phyloP scores from a whole-genome alignment of 768 basidiomycete genomes.

The Boletus eberwhitei region DNA sequence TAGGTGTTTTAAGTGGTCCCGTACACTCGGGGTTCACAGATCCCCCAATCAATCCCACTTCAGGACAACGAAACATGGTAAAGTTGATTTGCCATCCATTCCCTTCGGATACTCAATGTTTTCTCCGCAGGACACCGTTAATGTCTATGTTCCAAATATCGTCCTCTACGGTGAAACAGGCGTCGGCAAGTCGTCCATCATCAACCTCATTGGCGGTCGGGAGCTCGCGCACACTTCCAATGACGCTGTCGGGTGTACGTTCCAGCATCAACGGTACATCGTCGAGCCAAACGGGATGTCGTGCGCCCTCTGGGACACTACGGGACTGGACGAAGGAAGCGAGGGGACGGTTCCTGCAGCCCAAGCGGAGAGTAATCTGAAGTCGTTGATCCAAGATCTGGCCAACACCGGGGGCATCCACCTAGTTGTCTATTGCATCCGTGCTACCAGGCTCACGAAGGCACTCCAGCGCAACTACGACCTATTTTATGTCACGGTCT shows the following conservation, averaged over 20 bases:
- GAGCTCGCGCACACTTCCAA: neutral
- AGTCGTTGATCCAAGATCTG: no score
- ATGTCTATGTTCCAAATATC: neutral
- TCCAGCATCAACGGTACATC: neutral
- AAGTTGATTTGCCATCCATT: neutral
- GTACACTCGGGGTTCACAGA: neutral
- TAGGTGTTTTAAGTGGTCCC: neutral
- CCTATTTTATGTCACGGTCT: no score
- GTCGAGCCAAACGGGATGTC: neutral
- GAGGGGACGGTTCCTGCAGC: no score
- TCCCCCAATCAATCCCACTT: neutral
- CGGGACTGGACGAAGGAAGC: no score
- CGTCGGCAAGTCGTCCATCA: slow-evolving; percentile 7
- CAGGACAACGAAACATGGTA: neutral
- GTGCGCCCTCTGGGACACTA: no score
- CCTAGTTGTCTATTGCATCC: no score
- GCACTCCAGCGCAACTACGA: no score
- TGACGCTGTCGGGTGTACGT: slow-evolving; percentile 2
- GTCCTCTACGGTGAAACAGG: slow-evolving; percentile 2
- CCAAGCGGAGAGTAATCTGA: no score
- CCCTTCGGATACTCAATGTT: neutral
- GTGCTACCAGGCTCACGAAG: no score
- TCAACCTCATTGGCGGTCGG: slow-evolving; percentile 6
- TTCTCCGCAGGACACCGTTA: neutral
- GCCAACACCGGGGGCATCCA: no score